phyloP scores from a whole-genome alignment of 345 rosid genomes.

The Salix dunnii region DNA sequence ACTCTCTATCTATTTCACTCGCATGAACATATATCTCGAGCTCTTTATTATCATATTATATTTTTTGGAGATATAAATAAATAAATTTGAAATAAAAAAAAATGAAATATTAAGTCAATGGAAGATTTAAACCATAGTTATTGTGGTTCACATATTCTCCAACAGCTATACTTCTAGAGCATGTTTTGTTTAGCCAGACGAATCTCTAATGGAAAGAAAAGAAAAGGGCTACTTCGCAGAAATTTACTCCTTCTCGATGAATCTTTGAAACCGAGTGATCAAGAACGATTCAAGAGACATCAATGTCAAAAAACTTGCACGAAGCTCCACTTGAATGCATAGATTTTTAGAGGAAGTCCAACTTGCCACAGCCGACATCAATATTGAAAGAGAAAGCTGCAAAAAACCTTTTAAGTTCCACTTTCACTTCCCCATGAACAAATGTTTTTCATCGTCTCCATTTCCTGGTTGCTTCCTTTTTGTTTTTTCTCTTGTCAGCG shows the following conservation, averaged over 20 bases:
- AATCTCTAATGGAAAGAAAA: background rate
- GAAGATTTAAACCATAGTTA: too few relatives aligned
- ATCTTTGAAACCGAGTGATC: background rate
- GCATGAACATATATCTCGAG: too few relatives aligned
- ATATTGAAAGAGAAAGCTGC: slow-evolving; percentile 11
- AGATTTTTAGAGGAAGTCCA: background rate
- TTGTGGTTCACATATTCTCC: too few relatives aligned
- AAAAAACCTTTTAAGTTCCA: background rate
- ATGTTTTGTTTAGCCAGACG: too few relatives aligned
- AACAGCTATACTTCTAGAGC: too few relatives aligned
- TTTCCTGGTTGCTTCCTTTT: background rate
- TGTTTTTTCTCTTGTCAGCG: background rate
- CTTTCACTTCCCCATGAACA: background rate
- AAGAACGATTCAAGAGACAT: background rate
- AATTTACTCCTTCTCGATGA: background rate
- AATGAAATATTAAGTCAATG: too few relatives aligned
- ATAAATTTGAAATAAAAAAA: background rate
- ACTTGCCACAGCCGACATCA: slow-evolving; percentile 13
- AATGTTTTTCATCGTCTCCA: background rate
- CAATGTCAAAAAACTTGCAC: background rate
- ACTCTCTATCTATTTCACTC: too few relatives aligned
- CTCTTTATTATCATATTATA: too few relatives aligned
- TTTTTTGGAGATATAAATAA: too few relatives aligned
- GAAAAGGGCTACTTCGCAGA: background rate
- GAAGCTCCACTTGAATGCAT: background rate